Evolutionary conservation across 2,329 filamentous ascomycete species (phyloP), one percentile per base, ranked within the genome.

Genomic region (Fusarium devonianum): DNA sequence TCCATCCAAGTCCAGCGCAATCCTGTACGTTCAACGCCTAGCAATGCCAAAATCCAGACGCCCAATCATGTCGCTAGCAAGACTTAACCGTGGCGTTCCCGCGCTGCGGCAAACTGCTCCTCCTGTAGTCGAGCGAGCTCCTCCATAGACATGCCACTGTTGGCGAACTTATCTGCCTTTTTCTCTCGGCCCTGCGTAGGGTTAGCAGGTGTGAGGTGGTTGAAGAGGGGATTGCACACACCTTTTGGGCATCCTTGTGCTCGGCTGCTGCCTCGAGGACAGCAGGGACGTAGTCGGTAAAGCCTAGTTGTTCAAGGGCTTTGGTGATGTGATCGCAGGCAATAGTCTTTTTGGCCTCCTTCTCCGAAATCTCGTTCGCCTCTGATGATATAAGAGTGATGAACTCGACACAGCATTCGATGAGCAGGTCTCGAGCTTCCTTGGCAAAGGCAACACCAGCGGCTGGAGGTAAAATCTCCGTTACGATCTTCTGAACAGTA

Each of bases 341-440:
- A 64, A 99, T 99, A 4, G 94, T 99, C 82, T 99, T 99, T 79
- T 99, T 99, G 38, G 92, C 91, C 68, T 99, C 94, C 73, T 96
- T 96, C 72, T 99, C 94, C 10, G 92, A 95, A 59, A 99, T 99
- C 67, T 99, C 94, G 73, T 99, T 99, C 56, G 94, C 94, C 76
- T 99, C 93, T 36, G 91, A 96, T n/a, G 92, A 97, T 64, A 99
- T 89, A 67, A 99, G 84, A 13, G 94, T 97, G 73, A 99, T 97
- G 73, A 99, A 99, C 73, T 99, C 94, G 67, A 99, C 93, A 69
- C 94, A 99, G 77, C 94, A 97, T 77, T 97, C 94, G 67, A 99
- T 99, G 41, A 99, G 81, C 3, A 97, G 81, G 69, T 99, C 94
- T 52, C 94, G 88, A 10, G 93, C 92, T 66, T 99, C 94, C 71